Conservation (phyloP, 2,329 filamentous ascomycete genomes). For the Exophiala lecanii-corni region DNA sequence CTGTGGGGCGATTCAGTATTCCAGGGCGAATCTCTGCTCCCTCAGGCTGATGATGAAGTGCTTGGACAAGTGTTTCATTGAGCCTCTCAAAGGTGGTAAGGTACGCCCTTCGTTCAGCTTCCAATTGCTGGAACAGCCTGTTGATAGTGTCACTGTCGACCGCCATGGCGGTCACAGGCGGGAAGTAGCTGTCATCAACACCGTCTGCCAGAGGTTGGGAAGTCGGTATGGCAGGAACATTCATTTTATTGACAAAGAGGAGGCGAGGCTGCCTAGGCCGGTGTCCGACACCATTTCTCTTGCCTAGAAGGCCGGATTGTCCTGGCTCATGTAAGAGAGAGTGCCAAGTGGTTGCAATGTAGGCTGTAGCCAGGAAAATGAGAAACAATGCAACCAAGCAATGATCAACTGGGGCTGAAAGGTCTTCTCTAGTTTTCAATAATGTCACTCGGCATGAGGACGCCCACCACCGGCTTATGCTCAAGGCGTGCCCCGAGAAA, state of each 20-base stretch:
- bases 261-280: neutral
- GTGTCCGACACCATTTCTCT: neutral
- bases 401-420: no score
- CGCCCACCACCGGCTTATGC: no score
- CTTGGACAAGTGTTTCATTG: conserved; percentile 23
- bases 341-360: neutral
- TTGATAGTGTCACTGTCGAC: conserved; percentile 21
- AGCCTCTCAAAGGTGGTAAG: conserved; percentile 24
- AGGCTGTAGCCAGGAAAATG: no score
- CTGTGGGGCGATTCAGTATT: conserved; percentile 2
- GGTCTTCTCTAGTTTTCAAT: no score
- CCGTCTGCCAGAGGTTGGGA: conserved; percentile 7
- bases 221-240: conserved; percentile 1
- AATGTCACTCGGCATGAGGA: no score
- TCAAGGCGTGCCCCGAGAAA: no score
- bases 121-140: conserved; percentile 24
- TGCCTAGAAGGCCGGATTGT: neutral
- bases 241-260: neutral
- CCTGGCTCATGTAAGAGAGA: neutral
- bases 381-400: no score
- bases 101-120: conserved; percentile 23
- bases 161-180: conserved; percentile 21
- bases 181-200: conserved; percentile 15
- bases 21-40: conserved; percentile 1
- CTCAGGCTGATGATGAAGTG: conserved; percentile 13